Base-by-base conservation (phyloP, 2,329 filamentous ascomycete genomes). In the Penicillium sp. region DNA sequence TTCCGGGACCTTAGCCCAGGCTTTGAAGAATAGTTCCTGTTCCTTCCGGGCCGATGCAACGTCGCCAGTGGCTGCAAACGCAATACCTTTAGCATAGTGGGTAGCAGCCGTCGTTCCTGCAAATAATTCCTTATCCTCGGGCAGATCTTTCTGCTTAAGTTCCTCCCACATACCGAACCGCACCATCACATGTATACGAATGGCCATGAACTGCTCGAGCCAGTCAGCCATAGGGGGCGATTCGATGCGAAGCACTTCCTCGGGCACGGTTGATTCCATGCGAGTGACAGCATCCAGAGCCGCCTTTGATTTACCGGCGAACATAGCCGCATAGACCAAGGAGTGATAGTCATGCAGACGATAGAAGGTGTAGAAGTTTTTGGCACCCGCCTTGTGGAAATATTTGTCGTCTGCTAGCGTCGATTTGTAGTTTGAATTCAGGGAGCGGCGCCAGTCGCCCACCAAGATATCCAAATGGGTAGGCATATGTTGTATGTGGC, bases 141-240 rank as follows among this genome's bases (percentile, higher is more conserved):
- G 87, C 0, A 88, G 56, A 0, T 71, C 51, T 0, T 89, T 70
- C 1, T 72, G 69, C n/a, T 87, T 71, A 16, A 91, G 75, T 1
- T 90, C 85, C 0, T 84, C 65, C 89, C 89, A 92, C 5, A 74
- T 75, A 0, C 89, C 89, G 60, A 92, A 92, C 0, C 89, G 84
- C 31, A 92, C 79, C 3, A 88, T 74, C 0, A 86, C 85, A 67
- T 92, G 89, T 0, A 87, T 75, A 1, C 85, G 80, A 66, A 90
- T 83, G 1, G 82, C 80, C 1, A 87, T 70, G 59, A 90, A 90
- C 2, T 81, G 82, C 71, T 92, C 89, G 0, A 91, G 74, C 87
- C 87, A 91, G 70, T 91, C 87, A 1, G 88, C 88, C 87, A 91
- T 90, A 0, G 87, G 87, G 0, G 88, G 88, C 0, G 83, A 85